phyloP scores from a whole-genome alignment of 2,329 filamentous ascomycete species.

The Chlorencoelia australis region DNA sequence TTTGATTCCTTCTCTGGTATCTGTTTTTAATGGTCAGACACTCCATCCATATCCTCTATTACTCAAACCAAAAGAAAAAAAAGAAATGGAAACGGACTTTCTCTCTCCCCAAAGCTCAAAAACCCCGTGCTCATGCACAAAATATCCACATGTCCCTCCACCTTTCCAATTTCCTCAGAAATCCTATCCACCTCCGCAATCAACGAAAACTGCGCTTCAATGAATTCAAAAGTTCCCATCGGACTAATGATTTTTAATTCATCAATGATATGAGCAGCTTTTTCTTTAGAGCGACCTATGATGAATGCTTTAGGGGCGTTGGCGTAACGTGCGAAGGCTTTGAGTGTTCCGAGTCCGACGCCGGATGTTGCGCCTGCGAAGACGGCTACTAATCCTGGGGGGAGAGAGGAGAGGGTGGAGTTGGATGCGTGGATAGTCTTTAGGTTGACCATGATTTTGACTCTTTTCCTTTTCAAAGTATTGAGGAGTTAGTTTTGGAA shows the following conservation, averaged over 20 bases:
- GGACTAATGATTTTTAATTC: conserved; percentile 35
- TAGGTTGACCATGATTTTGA: conserved; percentile 27
- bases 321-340: conserved; percentile 34
- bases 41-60: too few species aligned
- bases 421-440: conserved; percentile 30
- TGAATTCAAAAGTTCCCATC: conserved; percentile 35
- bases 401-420: conserved; percentile 22
- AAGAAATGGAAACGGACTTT: conserved; percentile 16
- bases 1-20: conserved; percentile 48
- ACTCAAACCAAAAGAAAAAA: too few species aligned
- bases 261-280: conserved; percentile 26
- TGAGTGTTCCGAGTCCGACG: conserved; percentile 41
- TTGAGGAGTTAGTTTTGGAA: too few species aligned
- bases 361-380: conserved; percentile 46
- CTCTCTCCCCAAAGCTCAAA: conserved; percentile 22
- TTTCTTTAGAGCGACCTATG: conserved; percentile 35
- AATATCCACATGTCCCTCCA: conserved; percentile 36
- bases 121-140: conserved; percentile 36
- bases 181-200: conserved; percentile 40
- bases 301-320: conserved; percentile 39
- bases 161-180: conserved; percentile 35
- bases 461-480: too few species aligned
- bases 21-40: conserved; percentile 28
- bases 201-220: conserved; percentile 40
- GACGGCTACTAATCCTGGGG: conserved; percentile 34